Evolutionary conservation across 768 basidiomycete species (phyloP), one percentile per base, ranked within the genome.

Genomic region (Leccinum barrowsii): DNA sequence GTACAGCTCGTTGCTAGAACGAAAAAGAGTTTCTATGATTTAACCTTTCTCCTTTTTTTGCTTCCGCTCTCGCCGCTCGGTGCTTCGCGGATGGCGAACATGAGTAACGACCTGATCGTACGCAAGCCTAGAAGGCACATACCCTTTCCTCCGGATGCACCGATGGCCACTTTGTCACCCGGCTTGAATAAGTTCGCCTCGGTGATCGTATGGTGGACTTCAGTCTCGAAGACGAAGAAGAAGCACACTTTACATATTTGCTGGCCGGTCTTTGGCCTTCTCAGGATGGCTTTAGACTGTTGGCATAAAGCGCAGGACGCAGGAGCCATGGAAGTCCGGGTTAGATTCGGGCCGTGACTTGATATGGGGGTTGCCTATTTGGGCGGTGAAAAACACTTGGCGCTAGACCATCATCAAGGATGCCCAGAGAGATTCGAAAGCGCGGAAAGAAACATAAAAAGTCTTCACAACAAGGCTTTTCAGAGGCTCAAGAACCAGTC

Each of bases 61-160:
- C 60, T 63, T 32, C 67, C 60, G 50, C 73, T 75, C 49, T 82
- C 81, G 19, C 75, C 77, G 50, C 77, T 77, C 11, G 85, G 86
- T 5, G 81, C 86, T 22, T 75, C 73, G 49, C 77, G 77, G 55
- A 90, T 87, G 24, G 87, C 47, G 19, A 32, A 52, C 42, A 50
- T 56, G 19, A 54, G 54, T 49, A 56, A 53, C 32, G 5, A 22
- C 26, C 47, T 49, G 22, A 58, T 44, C n/a, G 8, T 24, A 40
- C 5, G 21, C 10, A 54, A 42, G 19, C 48, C 8, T 15, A 42
- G 17, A 50, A 7, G 65, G 30, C 12, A 53, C 78, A 54, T 48
- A 92, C 96, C 96, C 83, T 99, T 99, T 48, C 97, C 97, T 49
- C 97, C 97, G 54, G 94, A 97, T 54, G 97, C 97, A 32, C 97